These are phyloP conservation scores for Periconia macrospinosa DNA, from an alignment of 2,329 filamentous ascomycete species.

Conservation along the genomic window DNA sequence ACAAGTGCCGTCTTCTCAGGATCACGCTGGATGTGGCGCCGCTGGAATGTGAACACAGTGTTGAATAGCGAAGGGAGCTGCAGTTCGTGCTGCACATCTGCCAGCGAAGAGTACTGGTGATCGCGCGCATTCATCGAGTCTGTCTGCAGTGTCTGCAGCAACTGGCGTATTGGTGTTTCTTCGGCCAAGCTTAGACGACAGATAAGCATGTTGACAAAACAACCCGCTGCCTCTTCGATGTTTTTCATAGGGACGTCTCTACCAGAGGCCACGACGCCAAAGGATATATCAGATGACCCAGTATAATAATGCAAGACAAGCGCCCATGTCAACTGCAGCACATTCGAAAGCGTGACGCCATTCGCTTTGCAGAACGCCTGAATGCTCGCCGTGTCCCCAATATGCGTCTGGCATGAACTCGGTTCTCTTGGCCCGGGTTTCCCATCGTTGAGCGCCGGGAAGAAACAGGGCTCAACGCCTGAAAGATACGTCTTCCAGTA, in stretches of 20 bases:
- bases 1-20: conserved; percentile 27
- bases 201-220: conserved; percentile 60
- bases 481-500: conserved; percentile 52
- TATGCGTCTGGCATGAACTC: conserved; percentile 40
- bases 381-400: conserved; percentile 29
- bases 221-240: conserved; percentile 54
- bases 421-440: conserved; percentile 41
- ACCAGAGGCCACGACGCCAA: conserved; percentile 58
- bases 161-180: conserved; percentile 40
- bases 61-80: conserved; percentile 40
- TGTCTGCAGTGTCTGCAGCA: conserved; percentile 49
- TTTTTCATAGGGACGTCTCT: conserved; percentile 55
- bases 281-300: conserved; percentile 52
- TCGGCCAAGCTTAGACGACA: conserved; percentile 48
- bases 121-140: conserved; percentile 52
- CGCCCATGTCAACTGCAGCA: conserved; percentile 58
- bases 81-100: conserved; percentile 41
- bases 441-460: conserved; percentile 45
- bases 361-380: conserved; percentile 44
- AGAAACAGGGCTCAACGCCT: conserved; percentile 51
- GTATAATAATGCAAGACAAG: conserved; percentile 55
- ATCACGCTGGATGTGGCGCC: conserved; percentile 26
- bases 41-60: conserved; percentile 41
- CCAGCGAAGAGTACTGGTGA: conserved; percentile 53
- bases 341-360: conserved; percentile 52